Evolutionary conservation across 805 yeast species (phyloP), one percentile per base, ranked within the genome.

Genomic region (Suhomyces canberraensis): DNA sequence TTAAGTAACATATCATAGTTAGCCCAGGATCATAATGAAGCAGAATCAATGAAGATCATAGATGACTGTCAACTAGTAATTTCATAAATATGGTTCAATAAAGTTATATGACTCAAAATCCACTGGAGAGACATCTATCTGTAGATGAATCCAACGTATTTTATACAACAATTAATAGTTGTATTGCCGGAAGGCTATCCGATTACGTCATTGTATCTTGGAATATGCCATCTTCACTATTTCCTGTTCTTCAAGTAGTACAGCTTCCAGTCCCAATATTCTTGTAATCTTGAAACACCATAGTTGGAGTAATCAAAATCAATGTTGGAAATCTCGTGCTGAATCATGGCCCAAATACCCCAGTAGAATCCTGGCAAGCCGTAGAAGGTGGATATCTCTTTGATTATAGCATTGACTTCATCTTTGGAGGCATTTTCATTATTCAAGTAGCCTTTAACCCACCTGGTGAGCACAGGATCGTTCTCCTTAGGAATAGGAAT

Each of bases 281-380:
- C 93, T 21, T 69, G 68, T 33, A 84, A 64, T 40, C 93, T 65
- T 35, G 66, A 61, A 29, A 68, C 67, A 2, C 85, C 77, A 51
- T 84, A 84, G 8, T 68, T 63, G 4, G 74, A 69, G 53, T 84
- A 84, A 51, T 81, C 82, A 54, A 84, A 84, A 47, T 84, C 91
- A 31, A 84, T 83, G 19, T 76, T 71, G 2, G 88, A 80, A 16
- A 80, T 75, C 37, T 72, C 72, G 41, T 82, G 70, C 57, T 84
- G 93, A 36, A 84, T 84, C 41, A 79, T 81, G 2, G 89, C 78
- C 93, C 93, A 84, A 8, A 84, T 71, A 1, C 91, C 90, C 93
- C 93, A 84, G 54, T 81, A 84, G 50, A 84, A 81, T 1, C 91
- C 93, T 0, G 93, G 93, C 60, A 84, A 60, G 0, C 93, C 93